Percentiles rank a stretch among this genome's conserved stretches.
These are phyloP conservation scores for Salvia splendens DNA, from an alignment of 257 asterid genomes.

Conservation along the genomic window DNA sequence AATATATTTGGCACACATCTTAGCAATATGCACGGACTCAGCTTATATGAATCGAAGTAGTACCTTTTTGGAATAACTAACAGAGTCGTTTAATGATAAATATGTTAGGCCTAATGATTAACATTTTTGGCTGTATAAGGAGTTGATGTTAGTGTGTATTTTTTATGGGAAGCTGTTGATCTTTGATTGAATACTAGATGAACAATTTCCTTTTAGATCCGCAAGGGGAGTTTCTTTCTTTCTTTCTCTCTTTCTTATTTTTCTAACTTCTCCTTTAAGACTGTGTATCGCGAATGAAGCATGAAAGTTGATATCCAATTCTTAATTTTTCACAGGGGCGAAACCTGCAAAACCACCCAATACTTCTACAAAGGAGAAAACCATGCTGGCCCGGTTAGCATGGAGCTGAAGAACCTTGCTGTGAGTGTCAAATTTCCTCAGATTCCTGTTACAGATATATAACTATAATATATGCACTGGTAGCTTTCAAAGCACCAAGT, in stretches of 20 bases:
- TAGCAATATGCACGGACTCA: background rate
- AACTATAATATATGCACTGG: background rate
- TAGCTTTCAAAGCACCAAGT: too few species aligned
- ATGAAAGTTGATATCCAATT: background rate
- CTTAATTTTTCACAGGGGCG: slow-evolving; percentile 34
- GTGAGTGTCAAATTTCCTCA: slow-evolving; percentile 43
- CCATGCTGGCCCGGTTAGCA: slow-evolving; percentile 35
- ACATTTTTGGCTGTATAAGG: background rate
- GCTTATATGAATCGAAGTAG: background rate
- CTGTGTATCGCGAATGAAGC: slow-evolving; percentile 11
- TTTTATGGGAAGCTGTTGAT: slow-evolving; percentile 12
- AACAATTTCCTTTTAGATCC: background rate
- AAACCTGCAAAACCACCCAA: slow-evolving; percentile 51
- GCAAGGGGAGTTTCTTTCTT: background rate
- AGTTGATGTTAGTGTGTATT: background rate
- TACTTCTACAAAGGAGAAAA: slow-evolving; percentile 49
- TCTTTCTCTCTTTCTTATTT: background rate
- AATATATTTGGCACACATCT: background rate
- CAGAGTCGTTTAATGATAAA: background rate
- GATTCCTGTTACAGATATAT: slow-evolving; percentile 1
- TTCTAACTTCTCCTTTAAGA: background rate
- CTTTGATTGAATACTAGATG: slow-evolving; percentile 15
- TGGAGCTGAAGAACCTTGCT: slow-evolving; percentile 59
- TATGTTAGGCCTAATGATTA: too few species aligned
- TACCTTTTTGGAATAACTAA: background rate